These are phyloP conservation scores for Ochromonas danica DNA, from an alignment of 108 stramenopile species.

Conservation along the genomic window DNA sequence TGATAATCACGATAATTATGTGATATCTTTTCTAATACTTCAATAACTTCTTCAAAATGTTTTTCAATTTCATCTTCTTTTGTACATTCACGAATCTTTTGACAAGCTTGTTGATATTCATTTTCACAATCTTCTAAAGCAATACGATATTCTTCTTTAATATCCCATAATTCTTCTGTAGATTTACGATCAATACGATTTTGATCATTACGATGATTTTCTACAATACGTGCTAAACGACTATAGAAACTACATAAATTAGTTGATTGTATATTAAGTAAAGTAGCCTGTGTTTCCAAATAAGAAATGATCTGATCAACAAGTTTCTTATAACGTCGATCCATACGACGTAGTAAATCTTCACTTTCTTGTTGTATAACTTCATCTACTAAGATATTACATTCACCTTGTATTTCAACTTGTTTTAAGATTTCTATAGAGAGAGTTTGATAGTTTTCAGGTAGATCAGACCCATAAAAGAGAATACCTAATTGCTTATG, in stretches of 20 bases:
- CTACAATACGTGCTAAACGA: slow-evolving; percentile 23
- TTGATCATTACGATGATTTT: slow-evolving; percentile 33
- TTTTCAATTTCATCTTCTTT: slow-evolving; percentile 47
- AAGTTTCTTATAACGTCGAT: background rate
- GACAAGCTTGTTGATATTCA: slow-evolving; percentile 23
- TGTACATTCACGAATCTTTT: slow-evolving; percentile 49
- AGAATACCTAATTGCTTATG: background rate
- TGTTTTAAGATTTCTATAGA: background rate
- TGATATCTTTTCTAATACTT: slow-evolving; percentile 41
- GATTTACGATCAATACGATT: slow-evolving; percentile 36
- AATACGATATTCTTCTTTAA: slow-evolving; percentile 53
- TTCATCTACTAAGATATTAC: slow-evolving; percentile 44
- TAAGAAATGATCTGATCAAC: background rate
- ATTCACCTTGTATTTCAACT: slow-evolving; percentile 34
- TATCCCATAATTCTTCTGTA: slow-evolving; percentile 46
- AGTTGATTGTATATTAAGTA: background rate
- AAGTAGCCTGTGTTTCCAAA: slow-evolving; percentile 10
- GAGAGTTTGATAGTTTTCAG: background rate
- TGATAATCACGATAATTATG: slow-evolving; percentile 52
- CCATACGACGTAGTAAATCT: background rate
- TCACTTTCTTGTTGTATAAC: slow-evolving; percentile 24
- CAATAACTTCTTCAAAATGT: slow-evolving; percentile 43
- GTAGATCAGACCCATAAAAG: slow-evolving; percentile 26
- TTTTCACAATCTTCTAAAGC: slow-evolving; percentile 48
- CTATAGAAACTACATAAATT: slow-evolving; percentile 37